Percentiles rank a stretch among this genome's conserved stretches.
phyloP scores from a whole-genome alignment of 176 grass and related monocot genomes.

The Pontederia crassipes region DNA sequence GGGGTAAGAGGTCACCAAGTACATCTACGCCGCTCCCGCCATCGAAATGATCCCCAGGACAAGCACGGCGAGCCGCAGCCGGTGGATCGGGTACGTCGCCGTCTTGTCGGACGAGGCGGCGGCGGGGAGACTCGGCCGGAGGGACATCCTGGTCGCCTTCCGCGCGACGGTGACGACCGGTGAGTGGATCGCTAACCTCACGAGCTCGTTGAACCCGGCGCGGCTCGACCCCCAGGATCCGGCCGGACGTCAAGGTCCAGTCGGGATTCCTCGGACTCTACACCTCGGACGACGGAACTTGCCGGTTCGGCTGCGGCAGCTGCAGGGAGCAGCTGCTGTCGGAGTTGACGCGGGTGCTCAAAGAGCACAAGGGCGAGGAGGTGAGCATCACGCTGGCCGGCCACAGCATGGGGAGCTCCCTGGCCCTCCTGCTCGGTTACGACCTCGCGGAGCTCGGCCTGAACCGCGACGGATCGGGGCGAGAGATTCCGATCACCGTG shows the following conservation, averaged over 20 bases:
- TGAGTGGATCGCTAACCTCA: background rate
- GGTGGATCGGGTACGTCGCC: constrained; percentile 16
- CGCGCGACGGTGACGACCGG: background rate
- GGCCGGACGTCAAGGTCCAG: background rate
- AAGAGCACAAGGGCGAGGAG: background rate
- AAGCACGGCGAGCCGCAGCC: background rate
- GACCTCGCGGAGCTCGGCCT: constrained; percentile 11
- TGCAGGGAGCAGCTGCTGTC: background rate
- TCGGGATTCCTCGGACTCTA: background rate
- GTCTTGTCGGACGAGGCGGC: background rate
- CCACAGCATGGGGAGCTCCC: constrained; percentile 16
- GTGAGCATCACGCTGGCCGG: constrained; percentile 4
- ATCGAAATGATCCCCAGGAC: background rate
- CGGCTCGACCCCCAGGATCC: background rate
- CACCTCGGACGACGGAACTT: background rate
- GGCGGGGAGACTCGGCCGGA: background rate
- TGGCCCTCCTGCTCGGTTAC: background rate
- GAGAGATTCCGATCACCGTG: background rate
- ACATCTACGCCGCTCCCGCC: constrained; percentile 2
- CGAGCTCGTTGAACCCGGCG: background rate
- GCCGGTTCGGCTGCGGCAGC: background rate
- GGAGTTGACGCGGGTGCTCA: background rate
- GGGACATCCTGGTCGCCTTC: background rate
- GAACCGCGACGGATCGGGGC: background rate
- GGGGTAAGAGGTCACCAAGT: constrained; percentile 1